A percentile compares a stretch with the other conserved stretches of the same genome.
Evolutionary conservation across 441 rosid genomes (phyloP).

Genomic region (Gossypium aridum): DNA sequence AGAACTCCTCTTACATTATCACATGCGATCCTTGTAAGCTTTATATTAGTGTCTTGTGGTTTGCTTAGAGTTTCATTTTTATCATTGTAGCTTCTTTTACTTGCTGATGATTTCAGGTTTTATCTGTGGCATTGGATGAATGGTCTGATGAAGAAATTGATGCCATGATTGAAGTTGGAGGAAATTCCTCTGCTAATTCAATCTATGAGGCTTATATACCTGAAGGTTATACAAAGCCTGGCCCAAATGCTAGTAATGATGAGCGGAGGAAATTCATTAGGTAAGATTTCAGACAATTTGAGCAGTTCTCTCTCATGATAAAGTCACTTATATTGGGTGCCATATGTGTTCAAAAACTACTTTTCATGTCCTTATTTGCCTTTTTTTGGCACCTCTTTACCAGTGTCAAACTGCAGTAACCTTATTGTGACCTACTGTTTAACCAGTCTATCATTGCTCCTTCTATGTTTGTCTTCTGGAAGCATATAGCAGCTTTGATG

Average conservation of each 20-base stretch:
- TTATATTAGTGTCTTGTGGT: neutral
- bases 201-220: constrained; percentile 89
- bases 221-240: constrained; percentile 67
- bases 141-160: constrained; percentile 93
- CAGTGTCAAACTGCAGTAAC: neutral
- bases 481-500: neutral
- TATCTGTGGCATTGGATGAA: constrained; percentile 92
- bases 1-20: neutral
- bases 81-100: neutral
- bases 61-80: neutral
- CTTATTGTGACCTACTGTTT: neutral
- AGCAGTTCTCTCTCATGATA: neutral
- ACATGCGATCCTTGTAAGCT: neutral
- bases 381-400: neutral
- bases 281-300: constrained; percentile 25
- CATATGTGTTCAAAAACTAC: neutral
- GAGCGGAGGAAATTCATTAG: constrained; percentile 74
- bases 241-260: constrained; percentile 71
- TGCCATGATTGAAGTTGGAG: constrained; percentile 91
- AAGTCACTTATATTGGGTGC: neutral
- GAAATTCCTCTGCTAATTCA: constrained; percentile 81
- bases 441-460: neutral
- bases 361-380: neutral
- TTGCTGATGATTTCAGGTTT: constrained; percentile 42
- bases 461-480: neutral